Percentiles rank a stretch among this genome's conserved stretches.
Evolutionary conservation across 805 yeast genomes (phyloP).

Genomic region (Grigorovia humatica): DNA sequence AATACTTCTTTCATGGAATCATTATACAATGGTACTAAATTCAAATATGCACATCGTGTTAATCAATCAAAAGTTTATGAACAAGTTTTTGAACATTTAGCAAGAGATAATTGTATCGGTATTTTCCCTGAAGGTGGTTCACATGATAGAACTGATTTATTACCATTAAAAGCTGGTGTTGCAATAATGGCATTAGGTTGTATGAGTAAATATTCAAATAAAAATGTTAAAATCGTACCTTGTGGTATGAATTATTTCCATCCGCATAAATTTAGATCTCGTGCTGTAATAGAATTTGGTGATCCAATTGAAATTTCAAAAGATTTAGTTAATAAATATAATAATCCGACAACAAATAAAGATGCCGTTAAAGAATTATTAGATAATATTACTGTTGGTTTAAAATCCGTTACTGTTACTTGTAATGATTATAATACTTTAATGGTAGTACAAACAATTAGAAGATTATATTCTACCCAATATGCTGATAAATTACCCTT

Average conservation of each 20-base stretch:
- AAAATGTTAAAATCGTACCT: constrained; percentile 81
- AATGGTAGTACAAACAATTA: constrained; percentile 82
- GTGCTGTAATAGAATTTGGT: constrained; percentile 95
- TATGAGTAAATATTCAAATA: constrained; percentile 62
- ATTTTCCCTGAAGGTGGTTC: constrained; percentile 98
- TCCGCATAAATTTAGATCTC: constrained; percentile 87
- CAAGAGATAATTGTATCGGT: constrained; percentile 75
- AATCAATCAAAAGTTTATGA: constrained; percentile 80
- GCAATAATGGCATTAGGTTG: constrained; percentile 98
- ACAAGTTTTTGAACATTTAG: constrained; percentile 73
- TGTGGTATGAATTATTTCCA: constrained; percentile 97
- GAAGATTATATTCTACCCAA: constrained; percentile 62
- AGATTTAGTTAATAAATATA: constrained; percentile 55
- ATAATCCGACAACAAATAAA: constrained; percentile 40
- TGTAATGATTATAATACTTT: constrained; percentile 84
- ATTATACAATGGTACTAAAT: constrained; percentile 44
- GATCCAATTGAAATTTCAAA: constrained; percentile 61
- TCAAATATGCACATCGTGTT: constrained; percentile 68
- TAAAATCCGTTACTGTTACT: constrained; percentile 77
- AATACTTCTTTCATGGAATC: constrained; percentile 24
- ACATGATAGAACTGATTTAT: constrained; percentile 82
- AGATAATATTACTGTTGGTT: constrained; percentile 59
- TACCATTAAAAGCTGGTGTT: constrained; percentile 93
- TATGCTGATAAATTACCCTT: constrained; percentile 62
- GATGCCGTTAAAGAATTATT: constrained; percentile 66